Evolutionary conservation across 805 yeast species (phyloP).

Genomic region (Cyberlindnera saturnus): DNA sequence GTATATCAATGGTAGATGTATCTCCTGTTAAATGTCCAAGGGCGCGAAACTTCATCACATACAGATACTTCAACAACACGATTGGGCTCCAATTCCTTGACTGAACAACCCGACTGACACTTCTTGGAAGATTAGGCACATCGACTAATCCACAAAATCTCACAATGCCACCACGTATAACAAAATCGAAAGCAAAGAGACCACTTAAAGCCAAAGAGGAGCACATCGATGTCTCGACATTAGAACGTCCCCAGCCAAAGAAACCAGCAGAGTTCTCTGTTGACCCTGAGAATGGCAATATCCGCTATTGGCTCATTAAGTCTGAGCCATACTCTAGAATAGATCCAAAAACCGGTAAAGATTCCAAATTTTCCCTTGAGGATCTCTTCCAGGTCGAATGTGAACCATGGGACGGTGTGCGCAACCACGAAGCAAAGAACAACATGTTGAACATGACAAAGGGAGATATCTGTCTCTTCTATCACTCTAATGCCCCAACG

Average conservation of each 20-base stretch:
- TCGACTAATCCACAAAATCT: neutral
- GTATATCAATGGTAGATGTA: too few species aligned
- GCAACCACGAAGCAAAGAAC: slow-evolving; percentile 53
- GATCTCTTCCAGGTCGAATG: slow-evolving; percentile 32
- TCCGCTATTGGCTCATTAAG: slow-evolving; percentile 47
- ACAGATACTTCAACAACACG: too few species aligned
- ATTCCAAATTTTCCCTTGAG: slow-evolving; percentile 42
- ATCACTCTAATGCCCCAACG: slow-evolving; percentile 47
- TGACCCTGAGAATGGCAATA: slow-evolving; percentile 21
- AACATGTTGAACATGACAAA: slow-evolving; percentile 40
- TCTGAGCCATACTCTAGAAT: slow-evolving; percentile 48
- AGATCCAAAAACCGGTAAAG: slow-evolving; percentile 40
- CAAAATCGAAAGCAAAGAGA: neutral
- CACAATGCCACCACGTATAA: neutral
- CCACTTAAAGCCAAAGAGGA: neutral
- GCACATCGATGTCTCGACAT: neutral
- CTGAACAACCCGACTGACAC: too few species aligned
- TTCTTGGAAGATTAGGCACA: too few species aligned
- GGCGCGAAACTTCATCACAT: too few species aligned
- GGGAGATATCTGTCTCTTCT: slow-evolving; percentile 45
- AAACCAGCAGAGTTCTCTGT: slow-evolving; percentile 28
- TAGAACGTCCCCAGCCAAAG: slow-evolving; percentile 23
- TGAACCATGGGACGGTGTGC: slow-evolving; percentile 56
- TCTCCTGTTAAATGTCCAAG: too few species aligned
- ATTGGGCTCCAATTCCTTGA: too few species aligned